phyloP scores from a whole-genome alignment of 2,329 filamentous ascomycete species.

The Xylariomycetidae sp. region DNA sequence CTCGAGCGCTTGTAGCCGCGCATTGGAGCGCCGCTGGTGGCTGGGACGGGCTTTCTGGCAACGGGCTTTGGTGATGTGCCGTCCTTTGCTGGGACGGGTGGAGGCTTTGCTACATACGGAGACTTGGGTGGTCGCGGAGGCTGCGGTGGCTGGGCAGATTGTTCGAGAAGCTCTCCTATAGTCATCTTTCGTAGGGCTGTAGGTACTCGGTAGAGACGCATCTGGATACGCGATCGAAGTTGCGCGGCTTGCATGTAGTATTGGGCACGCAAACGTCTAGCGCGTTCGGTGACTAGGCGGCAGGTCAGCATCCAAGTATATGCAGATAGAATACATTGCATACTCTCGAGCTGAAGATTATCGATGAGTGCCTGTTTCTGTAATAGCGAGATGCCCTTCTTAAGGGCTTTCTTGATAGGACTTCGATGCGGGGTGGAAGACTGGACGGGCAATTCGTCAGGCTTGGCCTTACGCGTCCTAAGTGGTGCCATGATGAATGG shows the following conservation, averaged over 20 bases:
- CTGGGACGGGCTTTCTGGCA: slow-evolving; percentile 30
- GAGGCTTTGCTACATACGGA: slow-evolving; percentile 29
- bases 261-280: slow-evolving; percentile 80
- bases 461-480: slow-evolving; percentile 37
- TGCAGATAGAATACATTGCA: slow-evolving; percentile 26
- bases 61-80: slow-evolving; percentile 29
- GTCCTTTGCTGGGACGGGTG: slow-evolving; percentile 49
- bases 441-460: slow-evolving; percentile 28
- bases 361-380: slow-evolving; percentile 88
- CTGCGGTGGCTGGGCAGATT: slow-evolving; percentile 38
- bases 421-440: slow-evolving; percentile 46
- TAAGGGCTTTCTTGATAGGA: slow-evolving; percentile 59
- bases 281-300: slow-evolving; percentile 30
- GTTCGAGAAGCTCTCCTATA: slow-evolving; percentile 71
- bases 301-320: slow-evolving; percentile 14
- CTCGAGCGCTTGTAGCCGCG: slow-evolving; percentile 45
- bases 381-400: slow-evolving; percentile 56
- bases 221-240: slow-evolving; percentile 79
- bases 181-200: slow-evolving; percentile 70
- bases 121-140: slow-evolving; percentile 19
- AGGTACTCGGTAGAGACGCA: slow-evolving; percentile 90
- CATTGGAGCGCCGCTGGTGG: slow-evolving; percentile 17
- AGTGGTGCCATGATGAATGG: slow-evolving; percentile 19
- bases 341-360: slow-evolving; percentile 85
- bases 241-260: slow-evolving; percentile 85